A percentile compares a stretch with the other conserved stretches of the same genome.
Conservation (phyloP, 2,329 filamentous ascomycete species). For the Bipolaris gigantea region DNA sequence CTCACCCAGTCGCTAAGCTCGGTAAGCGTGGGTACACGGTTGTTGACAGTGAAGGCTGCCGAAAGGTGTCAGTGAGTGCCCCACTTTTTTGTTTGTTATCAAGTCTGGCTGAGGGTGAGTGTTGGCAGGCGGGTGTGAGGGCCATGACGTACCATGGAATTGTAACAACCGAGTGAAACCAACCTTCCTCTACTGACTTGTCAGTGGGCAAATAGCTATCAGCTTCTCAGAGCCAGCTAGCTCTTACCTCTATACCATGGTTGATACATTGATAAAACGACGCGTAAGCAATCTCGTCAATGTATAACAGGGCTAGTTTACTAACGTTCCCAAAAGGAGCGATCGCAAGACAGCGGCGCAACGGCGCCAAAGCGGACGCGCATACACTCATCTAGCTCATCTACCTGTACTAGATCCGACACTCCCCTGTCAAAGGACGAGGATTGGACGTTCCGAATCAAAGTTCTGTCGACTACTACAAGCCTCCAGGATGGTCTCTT, state of each 20-base stretch:
- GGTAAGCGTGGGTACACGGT: too few species aligned
- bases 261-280: constrained; percentile 6
- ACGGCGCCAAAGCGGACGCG: constrained; percentile 5
- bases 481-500: constrained; percentile 23
- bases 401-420: neutral
- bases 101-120: neutral
- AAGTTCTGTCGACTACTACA: constrained; percentile 21
- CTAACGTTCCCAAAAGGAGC: constrained; percentile 1
- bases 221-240: too few species aligned
- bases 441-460: constrained; percentile 29
- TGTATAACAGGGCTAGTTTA: neutral
- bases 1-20: too few species aligned
- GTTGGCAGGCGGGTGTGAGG: too few species aligned
- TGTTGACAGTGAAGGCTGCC: too few species aligned
- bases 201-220: too few species aligned
- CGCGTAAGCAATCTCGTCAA: neutral
- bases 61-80: neutral
- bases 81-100: neutral
- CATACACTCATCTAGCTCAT: neutral
- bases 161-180: too few species aligned
- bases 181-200: too few species aligned
- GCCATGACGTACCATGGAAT: too few species aligned
- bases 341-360: neutral
- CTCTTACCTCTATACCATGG: constrained; percentile 2
- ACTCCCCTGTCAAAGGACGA: constrained; percentile 15